Percentiles rank a stretch among this genome's conserved stretches.
Conservation (phyloP, 2,329 filamentous ascomycete genomes). For the Diaporthe amygdali region DNA sequence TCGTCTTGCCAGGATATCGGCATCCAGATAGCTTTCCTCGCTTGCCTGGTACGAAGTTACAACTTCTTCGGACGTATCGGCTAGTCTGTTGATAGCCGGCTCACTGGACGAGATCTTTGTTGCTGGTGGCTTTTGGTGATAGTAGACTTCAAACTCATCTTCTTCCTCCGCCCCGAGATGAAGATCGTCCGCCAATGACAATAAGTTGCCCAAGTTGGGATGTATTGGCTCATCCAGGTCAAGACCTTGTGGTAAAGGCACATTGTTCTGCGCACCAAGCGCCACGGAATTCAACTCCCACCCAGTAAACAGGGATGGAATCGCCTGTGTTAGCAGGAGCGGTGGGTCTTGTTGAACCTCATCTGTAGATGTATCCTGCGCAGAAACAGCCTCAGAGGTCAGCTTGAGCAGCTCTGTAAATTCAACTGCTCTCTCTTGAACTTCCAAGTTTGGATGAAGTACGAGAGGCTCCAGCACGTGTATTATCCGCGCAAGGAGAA, state of each 20-base stretch:
- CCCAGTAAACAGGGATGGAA: conserved; percentile 85
- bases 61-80: conserved; percentile 48
- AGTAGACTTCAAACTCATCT: conserved; percentile 72
- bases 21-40: conserved; percentile 72
- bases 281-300: conserved; percentile 94
- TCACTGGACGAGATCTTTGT: conserved; percentile 57
- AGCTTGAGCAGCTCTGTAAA: conserved; percentile 89
- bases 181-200: conserved; percentile 63
- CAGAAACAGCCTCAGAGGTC: conserved; percentile 79
- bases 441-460: conserved; percentile 85
- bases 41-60: conserved; percentile 62
- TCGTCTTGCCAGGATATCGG: conserved; percentile 75
- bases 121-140: conserved; percentile 60
- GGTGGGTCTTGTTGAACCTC: conserved; percentile 70
- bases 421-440: conserved; percentile 93
- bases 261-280: conserved; percentile 79
- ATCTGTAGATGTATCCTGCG: conserved; percentile 64
- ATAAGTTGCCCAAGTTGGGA: conserved; percentile 68
- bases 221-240: conserved; percentile 87
- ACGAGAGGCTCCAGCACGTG: conserved; percentile 81
- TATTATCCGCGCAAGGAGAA: conserved; percentile 82
- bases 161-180: conserved; percentile 57
- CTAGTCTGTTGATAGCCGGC: conserved; percentile 61
- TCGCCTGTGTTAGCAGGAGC: conserved; percentile 84
- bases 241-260: conserved; percentile 77